Evolutionary conservation across 179 eudicot species (phyloP).

Genomic region (Beta lomatogona): DNA sequence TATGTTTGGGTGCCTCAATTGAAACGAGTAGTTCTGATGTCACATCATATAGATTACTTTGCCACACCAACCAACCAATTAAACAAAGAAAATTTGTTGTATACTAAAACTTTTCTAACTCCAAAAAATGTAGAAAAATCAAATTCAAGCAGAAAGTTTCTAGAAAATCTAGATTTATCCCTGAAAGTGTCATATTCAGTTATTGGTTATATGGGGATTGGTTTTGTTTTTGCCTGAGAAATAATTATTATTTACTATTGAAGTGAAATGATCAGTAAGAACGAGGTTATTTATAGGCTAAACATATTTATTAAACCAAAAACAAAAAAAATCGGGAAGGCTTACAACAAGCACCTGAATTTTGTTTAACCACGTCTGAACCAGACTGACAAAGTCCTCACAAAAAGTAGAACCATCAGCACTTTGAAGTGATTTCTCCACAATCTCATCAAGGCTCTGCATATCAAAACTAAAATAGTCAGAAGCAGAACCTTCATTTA

Average conservation of each 20-base stretch:
- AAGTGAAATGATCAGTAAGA: neutral
- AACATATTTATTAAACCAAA: neutral
- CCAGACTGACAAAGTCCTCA: conserved; percentile 77
- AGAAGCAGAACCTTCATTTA: neutral
- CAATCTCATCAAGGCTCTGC: conserved; percentile 93
- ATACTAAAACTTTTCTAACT: neutral
- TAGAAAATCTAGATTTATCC: conserved; percentile 6
- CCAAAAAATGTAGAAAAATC: neutral
- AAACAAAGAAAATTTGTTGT: neutral
- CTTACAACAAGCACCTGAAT: conserved; percentile 60
- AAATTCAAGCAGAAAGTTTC: neutral
- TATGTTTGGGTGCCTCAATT: neutral
- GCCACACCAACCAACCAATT: neutral
- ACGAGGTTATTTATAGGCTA: neutral
- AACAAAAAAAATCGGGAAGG: neutral
- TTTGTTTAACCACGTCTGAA: conserved; percentile 82
- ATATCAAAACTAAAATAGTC: conserved; percentile 29
- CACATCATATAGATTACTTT: neutral
- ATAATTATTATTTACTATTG: neutral
- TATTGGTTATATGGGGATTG: neutral
- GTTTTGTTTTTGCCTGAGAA: neutral
- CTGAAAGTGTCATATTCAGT: neutral
- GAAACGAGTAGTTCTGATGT: neutral
- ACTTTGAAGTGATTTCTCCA: conserved; percentile 73
- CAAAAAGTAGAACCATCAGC: conserved; percentile 75